Evolutionary conservation across 148 eudicot genomes (phyloP).

Genomic region (Amaranthus palmeri): DNA sequence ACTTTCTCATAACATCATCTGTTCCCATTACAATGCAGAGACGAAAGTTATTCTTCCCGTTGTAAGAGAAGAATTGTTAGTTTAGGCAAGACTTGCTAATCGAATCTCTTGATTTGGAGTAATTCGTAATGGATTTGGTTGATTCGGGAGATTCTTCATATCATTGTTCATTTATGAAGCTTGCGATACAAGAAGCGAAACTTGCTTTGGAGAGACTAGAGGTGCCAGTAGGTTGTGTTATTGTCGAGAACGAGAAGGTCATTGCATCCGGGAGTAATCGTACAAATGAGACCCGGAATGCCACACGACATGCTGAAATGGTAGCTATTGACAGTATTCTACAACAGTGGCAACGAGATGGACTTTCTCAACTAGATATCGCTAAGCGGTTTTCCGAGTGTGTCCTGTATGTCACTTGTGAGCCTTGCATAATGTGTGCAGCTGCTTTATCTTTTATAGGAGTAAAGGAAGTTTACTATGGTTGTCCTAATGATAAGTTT

Average conservation of each 20-base stretch:
- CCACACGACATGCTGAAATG: conserved; percentile 91
- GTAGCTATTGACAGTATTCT: conserved; percentile 75
- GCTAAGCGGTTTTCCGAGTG: conserved; percentile 52
- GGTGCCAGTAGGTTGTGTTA: conserved; percentile 90
- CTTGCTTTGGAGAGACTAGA: conserved; percentile 67
- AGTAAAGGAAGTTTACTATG: conserved; percentile 80
- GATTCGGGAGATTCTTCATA: conserved; percentile 14
- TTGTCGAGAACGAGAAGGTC: conserved; percentile 53
- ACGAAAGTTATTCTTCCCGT: background rate
- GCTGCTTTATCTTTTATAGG: conserved; percentile 80
- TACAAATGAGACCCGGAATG: conserved; percentile 83
- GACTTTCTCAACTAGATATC: conserved; percentile 50
- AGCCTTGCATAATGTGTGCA: conserved; percentile 98
- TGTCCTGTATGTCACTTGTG: conserved; percentile 85
- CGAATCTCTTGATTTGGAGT: background rate
- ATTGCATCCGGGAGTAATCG: conserved; percentile 77
- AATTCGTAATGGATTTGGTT: conserved; percentile 25
- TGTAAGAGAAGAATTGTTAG: background rate
- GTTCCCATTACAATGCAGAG: background rate
- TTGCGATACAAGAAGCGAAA: conserved; percentile 74
- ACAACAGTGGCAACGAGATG: conserved; percentile 59
- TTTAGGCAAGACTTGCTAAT: background rate
- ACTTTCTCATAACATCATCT: background rate
- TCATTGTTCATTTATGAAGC: conserved; percentile 46
- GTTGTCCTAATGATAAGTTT: conserved; percentile 88